A percentile compares a stretch with the other conserved stretches of the same genome.
Conservation (phyloP, 2,329 filamentous ascomycete genomes). For the Ambrosiella beaveri region DNA sequence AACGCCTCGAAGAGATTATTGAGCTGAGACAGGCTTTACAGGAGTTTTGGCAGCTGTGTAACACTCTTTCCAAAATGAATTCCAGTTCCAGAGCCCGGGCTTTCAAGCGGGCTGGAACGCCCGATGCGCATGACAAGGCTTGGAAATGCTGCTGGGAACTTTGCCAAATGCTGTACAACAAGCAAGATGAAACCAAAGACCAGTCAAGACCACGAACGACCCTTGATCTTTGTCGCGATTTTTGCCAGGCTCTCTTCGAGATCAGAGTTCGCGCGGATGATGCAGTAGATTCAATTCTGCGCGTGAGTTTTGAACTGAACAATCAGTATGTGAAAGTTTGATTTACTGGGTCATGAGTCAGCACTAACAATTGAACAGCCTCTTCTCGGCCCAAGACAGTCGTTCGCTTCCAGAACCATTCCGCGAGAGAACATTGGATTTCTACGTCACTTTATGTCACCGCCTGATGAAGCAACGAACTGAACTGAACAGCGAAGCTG, state of each 20-base stretch:
- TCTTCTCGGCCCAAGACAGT: constrained; percentile 77
- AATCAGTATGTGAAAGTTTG: constrained; percentile 46
- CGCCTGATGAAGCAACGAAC: constrained; percentile 88
- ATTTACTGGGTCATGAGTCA: too few relatives aligned
- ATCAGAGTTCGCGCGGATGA: constrained; percentile 64
- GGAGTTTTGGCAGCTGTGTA: constrained; percentile 89
- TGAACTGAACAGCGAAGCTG: constrained; percentile 62
- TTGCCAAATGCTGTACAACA: constrained; percentile 76
- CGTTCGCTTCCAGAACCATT: constrained; percentile 71
- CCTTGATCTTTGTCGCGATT: constrained; percentile 74
- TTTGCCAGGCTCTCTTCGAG: constrained; percentile 83
- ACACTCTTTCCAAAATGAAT: constrained; percentile 71
- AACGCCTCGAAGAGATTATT: constrained; percentile 38
- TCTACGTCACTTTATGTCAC: constrained; percentile 86
- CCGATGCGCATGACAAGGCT: constrained; percentile 66
- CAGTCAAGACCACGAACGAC: constrained; percentile 50
- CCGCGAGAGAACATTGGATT: constrained; percentile 75
- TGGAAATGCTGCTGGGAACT: constrained; percentile 92
- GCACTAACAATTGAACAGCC: constrained; percentile 22
- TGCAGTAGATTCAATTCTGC: constrained; percentile 64
- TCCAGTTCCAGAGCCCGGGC: constrained; percentile 66
- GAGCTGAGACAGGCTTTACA: constrained; percentile 61
- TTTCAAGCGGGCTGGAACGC: constrained; percentile 56
- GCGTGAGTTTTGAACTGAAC: constrained; percentile 88
- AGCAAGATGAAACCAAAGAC: constrained; percentile 52